Conservation (phyloP, 805 yeast genomes). For the Tetrapisispora namnaoensis region DNA sequence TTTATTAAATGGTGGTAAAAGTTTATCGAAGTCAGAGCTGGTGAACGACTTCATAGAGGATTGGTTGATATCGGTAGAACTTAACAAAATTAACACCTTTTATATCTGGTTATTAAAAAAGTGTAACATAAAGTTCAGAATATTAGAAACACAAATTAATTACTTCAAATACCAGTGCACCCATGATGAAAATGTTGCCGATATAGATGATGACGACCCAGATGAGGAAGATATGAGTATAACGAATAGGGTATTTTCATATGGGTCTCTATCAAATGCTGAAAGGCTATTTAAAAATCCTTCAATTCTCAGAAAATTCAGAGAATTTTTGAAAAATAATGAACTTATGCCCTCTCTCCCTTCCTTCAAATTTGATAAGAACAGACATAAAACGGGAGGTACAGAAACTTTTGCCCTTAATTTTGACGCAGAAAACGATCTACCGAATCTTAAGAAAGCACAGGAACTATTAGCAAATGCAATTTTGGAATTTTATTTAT, state of each 20-base stretch:
- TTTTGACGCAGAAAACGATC: not conserved
- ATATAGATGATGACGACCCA: not conserved
- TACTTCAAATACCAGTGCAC: slow-evolving; percentile 8
- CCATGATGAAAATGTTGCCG: not conserved
- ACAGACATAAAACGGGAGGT: not conserved
- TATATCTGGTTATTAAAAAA: slow-evolving; percentile 25
- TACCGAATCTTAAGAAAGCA: slow-evolving; percentile 4
- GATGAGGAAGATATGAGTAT: not conserved
- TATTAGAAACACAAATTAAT: slow-evolving; percentile 20
- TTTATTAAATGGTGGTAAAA: slow-evolving; percentile 1
- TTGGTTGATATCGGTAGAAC: slow-evolving; percentile 25
- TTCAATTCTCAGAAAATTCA: not conserved
- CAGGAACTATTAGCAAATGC: slow-evolving; percentile 20
- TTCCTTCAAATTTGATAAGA: not conserved
- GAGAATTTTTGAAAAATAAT: not conserved
- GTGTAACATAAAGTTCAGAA: slow-evolving; percentile 16
- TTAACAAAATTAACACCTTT: slow-evolving; percentile 27
- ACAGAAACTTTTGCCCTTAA: slow-evolving; percentile 1
- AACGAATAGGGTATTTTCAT: not conserved
- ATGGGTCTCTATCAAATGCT: slow-evolving; percentile 1
- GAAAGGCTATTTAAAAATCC: not conserved
- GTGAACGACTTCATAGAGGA: slow-evolving; percentile 23
- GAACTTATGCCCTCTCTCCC: slow-evolving; percentile 3
- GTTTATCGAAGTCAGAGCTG: not conserved
- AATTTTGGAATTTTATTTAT: slow-evolving; percentile 24